Conservation (phyloP, 805 yeast genomes). For the Wickerhamiella slavikovae region DNA sequence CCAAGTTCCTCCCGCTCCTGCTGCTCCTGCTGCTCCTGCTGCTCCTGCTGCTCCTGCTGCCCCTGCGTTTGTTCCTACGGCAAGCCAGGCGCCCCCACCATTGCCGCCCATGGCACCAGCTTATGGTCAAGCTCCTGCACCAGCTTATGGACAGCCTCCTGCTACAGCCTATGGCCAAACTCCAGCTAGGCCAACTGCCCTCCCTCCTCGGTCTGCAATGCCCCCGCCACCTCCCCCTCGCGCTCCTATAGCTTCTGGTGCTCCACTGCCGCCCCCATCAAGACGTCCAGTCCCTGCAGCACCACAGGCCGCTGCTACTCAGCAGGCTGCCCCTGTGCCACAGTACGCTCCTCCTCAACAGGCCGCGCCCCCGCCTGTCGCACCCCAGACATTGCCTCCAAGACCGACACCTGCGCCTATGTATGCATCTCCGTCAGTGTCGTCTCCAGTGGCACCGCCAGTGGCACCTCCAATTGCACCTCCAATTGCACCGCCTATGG, state of each 20-base stretch:
- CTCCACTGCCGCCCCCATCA: conserved; percentile 1
- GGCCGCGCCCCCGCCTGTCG: too few species aligned
- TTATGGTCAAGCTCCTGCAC: conserved; percentile 3
- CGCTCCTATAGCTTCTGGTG: conserved; percentile 1
- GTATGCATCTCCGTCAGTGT: conserved; percentile 7
- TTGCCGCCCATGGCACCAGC: conserved; percentile 1
- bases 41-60: conserved; percentile 1
- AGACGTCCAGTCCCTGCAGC: conserved; percentile 3
- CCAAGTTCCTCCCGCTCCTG: not conserved
- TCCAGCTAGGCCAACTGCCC: conserved; percentile 5
- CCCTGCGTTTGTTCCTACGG: not conserved
- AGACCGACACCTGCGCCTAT: conserved; percentile 2
- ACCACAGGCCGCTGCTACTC: conserved; percentile 3
- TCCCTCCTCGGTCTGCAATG: conserved; percentile 8
- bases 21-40: conserved; percentile 1
- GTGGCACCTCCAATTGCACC: conserved; percentile 1
- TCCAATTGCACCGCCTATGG: conserved; percentile 3
- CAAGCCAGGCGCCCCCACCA: conserved; percentile 2
- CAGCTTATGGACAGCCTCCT: conserved; percentile 3
- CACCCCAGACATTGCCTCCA: too few species aligned
- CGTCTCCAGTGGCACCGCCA: conserved; percentile 9
- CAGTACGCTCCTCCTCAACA: too few species aligned
- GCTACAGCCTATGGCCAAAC: conserved; percentile 3
- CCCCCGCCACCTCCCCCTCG: conserved; percentile 5
- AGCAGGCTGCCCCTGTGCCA: conserved; percentile 2